Percentiles rank a stretch among this genome's conserved stretches.
These are phyloP conservation scores for Gonium pectorale DNA, from an alignment of 139 green algal species.

Conservation along the genomic window DNA sequence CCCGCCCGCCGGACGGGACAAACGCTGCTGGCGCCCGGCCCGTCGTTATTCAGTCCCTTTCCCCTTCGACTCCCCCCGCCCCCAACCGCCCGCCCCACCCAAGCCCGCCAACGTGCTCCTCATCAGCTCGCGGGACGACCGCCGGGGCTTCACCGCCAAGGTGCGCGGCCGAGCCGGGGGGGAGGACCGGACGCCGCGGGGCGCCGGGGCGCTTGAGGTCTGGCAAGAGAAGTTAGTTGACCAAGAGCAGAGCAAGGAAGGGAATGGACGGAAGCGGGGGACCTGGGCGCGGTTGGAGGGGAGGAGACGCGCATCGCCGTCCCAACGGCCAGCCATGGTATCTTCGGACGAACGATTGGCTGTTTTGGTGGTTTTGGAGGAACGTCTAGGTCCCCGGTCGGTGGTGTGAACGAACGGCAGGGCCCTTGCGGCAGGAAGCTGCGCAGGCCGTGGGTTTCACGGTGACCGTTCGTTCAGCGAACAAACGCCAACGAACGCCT, in stretches of 20 bases:
- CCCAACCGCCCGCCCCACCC: not conserved
- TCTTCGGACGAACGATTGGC: not conserved
- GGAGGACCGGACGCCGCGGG: too few species aligned
- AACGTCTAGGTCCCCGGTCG: too few species aligned
- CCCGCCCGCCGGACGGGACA: too few species aligned
- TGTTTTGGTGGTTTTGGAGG: too few species aligned
- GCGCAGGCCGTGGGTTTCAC: too few species aligned
- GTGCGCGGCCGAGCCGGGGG: not conserved
- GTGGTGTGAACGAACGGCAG: too few species aligned
- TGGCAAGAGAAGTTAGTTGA: not conserved
- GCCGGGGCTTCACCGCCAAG: conserved; percentile 26
- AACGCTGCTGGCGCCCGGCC: too few species aligned
- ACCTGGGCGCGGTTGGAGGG: not conserved
- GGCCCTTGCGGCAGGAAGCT: too few species aligned
- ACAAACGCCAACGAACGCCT: too few species aligned
- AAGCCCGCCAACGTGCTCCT: conserved; percentile 29
- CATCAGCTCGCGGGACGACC: conserved; percentile 1
- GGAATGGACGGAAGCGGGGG: not conserved
- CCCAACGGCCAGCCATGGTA: not conserved
- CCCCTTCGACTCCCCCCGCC: not conserved
- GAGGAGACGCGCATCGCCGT: not conserved
- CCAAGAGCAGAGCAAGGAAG: not conserved
- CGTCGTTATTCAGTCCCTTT: too few species aligned
- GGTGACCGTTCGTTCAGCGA: too few species aligned
- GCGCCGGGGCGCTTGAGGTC: too few species aligned